Evolutionary conservation across 805 yeast genomes (phyloP).

Genomic region (Kazachstania martiniae): DNA sequence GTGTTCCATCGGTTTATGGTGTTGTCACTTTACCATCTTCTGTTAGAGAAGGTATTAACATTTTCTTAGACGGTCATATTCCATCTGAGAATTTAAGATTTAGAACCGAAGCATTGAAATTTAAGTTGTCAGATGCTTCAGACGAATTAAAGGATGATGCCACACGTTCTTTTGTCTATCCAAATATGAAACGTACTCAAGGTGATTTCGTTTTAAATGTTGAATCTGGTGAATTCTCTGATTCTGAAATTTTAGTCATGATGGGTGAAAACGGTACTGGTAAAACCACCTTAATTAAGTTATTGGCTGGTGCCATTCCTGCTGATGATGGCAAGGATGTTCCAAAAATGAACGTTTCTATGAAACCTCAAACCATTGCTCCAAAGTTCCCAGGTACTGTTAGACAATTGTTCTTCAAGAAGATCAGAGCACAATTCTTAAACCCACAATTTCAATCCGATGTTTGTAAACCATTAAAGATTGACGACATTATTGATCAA

Average conservation of each 20-base stretch:
- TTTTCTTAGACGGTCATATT: constrained; percentile 95
- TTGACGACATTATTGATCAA: constrained; percentile 91
- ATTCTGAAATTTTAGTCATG: constrained; percentile 95
- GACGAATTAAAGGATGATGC: constrained; percentile 70
- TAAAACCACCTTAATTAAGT: constrained; percentile 93
- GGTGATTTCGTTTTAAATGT: constrained; percentile 88
- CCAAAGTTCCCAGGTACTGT: constrained; percentile 99
- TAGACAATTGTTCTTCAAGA: constrained; percentile 92
- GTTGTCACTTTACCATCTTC: constrained; percentile 94
- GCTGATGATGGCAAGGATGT: constrained; percentile 80
- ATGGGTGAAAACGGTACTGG: constrained; percentile 99
- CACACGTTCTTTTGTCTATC: constrained; percentile 67
- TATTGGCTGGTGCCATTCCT: constrained; percentile 84
- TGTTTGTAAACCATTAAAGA: constrained; percentile 88
- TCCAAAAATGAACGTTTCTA: constrained; percentile 84
- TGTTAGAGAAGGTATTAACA: constrained; percentile 98
- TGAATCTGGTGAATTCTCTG: constrained; percentile 83
- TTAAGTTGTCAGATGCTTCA: constrained; percentile 82
- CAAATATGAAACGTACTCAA: constrained; percentile 79
- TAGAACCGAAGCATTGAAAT: constrained; percentile 91
- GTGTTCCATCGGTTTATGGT: constrained; percentile 98
- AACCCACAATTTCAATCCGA: constrained; percentile 98
- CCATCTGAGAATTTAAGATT: constrained; percentile 95
- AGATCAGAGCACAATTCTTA: constrained; percentile 86
- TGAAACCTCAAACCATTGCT: constrained; percentile 99